Evolutionary conservation across 768 basidiomycete species (phyloP).

Genomic region (Phylloporus arenicola): DNA sequence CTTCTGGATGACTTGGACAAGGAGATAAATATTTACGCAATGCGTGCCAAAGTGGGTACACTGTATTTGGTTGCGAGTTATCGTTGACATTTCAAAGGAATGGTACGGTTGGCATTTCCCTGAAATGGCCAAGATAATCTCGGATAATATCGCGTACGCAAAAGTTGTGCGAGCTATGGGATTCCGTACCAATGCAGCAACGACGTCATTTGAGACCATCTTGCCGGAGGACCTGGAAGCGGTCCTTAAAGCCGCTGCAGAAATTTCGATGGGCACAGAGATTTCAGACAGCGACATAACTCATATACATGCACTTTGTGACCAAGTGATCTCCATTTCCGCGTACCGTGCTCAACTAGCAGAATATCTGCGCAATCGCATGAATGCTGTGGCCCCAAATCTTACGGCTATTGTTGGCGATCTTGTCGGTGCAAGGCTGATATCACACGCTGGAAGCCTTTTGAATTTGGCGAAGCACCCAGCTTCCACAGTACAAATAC

Average conservation of each 20-base stretch:
- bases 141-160: conserved; percentile 95
- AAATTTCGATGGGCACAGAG: conserved; percentile 99
- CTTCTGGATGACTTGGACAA: conserved; percentile 98
- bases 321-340: conserved; percentile 96
- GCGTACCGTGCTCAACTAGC: conserved; percentile 91
- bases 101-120: conserved; percentile 99
- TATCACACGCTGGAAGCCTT: conserved; percentile 69
- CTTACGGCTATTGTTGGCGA: conserved; percentile 81
- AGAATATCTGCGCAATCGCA: conserved; percentile 95
- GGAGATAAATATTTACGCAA: conserved; percentile 98
- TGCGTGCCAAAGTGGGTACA: conserved; percentile 86
- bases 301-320: conserved; percentile 96
- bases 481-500: conserved; percentile 72
- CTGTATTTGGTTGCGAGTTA: neutral
- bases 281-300: conserved; percentile 94
- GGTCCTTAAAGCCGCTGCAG: conserved; percentile 90
- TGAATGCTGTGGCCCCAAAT: conserved; percentile 98
- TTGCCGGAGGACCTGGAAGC: conserved; percentile 97
- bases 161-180: conserved; percentile 93
- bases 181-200: conserved; percentile 89
- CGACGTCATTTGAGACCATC: conserved; percentile 81
- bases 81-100: conserved; percentile 52
- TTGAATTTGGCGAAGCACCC: conserved; percentile 70
- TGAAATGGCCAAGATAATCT: conserved; percentile 97
- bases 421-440: conserved; percentile 69